Evolutionary conservation across 208 protist genomes (phyloP).

Genomic region (Trypanosoma brucei): DNA sequence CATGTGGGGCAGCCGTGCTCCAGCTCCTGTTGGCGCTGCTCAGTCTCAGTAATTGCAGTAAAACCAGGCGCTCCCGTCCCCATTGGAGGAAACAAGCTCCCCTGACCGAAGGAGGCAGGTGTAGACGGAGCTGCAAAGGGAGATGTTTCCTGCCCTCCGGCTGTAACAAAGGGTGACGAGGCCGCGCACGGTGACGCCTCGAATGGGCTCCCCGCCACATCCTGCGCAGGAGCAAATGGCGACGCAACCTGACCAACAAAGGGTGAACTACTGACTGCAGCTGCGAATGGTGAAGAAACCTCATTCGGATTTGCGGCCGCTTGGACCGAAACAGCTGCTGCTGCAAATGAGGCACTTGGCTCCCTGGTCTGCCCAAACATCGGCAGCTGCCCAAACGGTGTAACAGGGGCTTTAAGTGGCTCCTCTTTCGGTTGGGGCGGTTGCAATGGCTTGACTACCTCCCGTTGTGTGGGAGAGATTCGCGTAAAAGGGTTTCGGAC

Average conservation of each 20-base stretch:
- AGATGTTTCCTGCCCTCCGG: slow-evolving; percentile 24
- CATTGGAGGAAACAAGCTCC: slow-evolving; percentile 1
- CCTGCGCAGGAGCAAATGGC: slow-evolving; percentile 21
- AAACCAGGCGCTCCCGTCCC: slow-evolving; percentile 2
- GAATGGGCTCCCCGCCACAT: slow-evolving; percentile 30
- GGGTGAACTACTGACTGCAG: slow-evolving; percentile 24
- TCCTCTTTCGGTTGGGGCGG: slow-evolving; percentile 19
- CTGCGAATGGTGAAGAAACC: slow-evolving; percentile 62
- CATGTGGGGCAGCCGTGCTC: slow-evolving; percentile 57
- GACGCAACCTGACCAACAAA: slow-evolving; percentile 26
- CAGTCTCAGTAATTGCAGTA: slow-evolving; percentile 16
- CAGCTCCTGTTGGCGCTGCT: slow-evolving; percentile 7
- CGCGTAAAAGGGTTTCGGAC: slow-evolving; percentile 46
- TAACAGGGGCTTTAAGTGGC: slow-evolving; percentile 44
- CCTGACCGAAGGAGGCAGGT: slow-evolving; percentile 14
- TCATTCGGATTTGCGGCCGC: slow-evolving; percentile 9
- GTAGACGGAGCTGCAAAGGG: slow-evolving; percentile 32
- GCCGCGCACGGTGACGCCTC: slow-evolving; percentile 38
- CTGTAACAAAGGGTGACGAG: slow-evolving; percentile 16
- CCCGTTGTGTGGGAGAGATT: slow-evolving; percentile 1
- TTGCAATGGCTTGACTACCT: slow-evolving; percentile 16
- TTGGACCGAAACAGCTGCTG: slow-evolving; percentile 8
- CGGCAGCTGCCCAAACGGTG: slow-evolving; percentile 75
- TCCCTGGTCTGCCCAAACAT: slow-evolving; percentile 59
- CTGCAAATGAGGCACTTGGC: not conserved